Conservation (phyloP, 768 basidiomycete species). For the Suillus spraguei region DNA sequence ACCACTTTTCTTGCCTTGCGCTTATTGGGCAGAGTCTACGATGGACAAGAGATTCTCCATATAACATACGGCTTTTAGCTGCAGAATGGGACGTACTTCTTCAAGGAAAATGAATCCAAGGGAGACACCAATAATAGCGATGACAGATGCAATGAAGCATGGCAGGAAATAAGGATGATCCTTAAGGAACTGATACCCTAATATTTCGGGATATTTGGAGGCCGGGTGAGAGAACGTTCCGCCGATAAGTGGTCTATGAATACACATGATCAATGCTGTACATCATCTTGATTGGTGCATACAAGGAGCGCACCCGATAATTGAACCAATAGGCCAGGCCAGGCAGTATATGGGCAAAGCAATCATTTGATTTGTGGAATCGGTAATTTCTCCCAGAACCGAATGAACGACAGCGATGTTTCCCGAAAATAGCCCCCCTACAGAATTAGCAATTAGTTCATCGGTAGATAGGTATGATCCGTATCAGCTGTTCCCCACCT, state of each 20-base stretch:
- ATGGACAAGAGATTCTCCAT: neutral
- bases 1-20: conserved; percentile 30
- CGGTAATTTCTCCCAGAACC: conserved; percentile 65
- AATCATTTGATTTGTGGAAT: conserved; percentile 59
- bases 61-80: neutral
- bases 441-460: conserved; percentile 8
- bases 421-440: conserved; percentile 66
- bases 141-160: conserved; percentile 48
- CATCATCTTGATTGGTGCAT: conserved; percentile 9
- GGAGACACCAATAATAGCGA: conserved; percentile 44
- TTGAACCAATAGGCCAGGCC: conserved; percentile 60
- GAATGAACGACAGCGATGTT: conserved; percentile 67
- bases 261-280: conserved; percentile 9
- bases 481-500: conserved; percentile 37
- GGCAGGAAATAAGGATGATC: conserved; percentile 65
- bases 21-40: conserved; percentile 51
- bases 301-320: conserved; percentile 50
- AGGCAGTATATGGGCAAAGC: conserved; percentile 66
- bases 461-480: neutral
- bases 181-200: conserved; percentile 46
- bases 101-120: conserved; percentile 52
- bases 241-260: conserved; percentile 59
- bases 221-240: conserved; percentile 62
- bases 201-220: conserved; percentile 46
- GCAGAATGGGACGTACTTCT: conserved; percentile 44